Evolutionary conservation across 495 filamentous ascomycete genomes (phyloP), one percentile per base, ranked within the genome.

Genomic region (Amphirosellinia nigrospora): DNA sequence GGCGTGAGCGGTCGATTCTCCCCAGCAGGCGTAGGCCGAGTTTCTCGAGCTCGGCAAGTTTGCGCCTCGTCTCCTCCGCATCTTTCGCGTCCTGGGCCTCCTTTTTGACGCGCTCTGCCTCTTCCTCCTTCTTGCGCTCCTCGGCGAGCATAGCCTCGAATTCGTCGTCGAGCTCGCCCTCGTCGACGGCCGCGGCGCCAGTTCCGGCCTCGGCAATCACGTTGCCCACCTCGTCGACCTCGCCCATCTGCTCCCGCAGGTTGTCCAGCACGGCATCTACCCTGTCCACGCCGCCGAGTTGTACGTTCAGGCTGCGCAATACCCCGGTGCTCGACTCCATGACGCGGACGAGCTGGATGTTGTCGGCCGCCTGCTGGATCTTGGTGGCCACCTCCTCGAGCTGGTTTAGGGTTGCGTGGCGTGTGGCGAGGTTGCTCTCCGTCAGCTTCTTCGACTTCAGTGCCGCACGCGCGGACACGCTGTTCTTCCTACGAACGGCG

Each of bases 161-260:
- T 83, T 97, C 96, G 50, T 94, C 93, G 67, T 97, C 94, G 63
- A 98, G 89, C 78, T 96, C 94, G 21, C 74, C 82, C 77, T 97
- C 96, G 75, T 97, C 94, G 63, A 94, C 84, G 19, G 4, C 39
- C 39, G 39, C 39, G 11, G 67, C 52, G 4, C 72, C 75, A 7
- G 74, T 77, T 0, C 81, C 82, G 36, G 77, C 82, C 73, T 94
- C 92, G 30, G 88, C 88, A 69, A 97, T 88, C 53, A 93, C 89
- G 70, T 83, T 86, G 60, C 90, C 89, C 30, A 98, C 86, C 80
- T 97, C 96, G 73, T 97, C 93, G 41, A 91, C 91, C 74, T 88
- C 89, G 48, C 80, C 85, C 88, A 94, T 96, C 82, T 97, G 89
- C 69, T 96, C 90, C 23, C 89, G 84, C 71, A 98, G 78, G 23